A percentile compares a stretch with the other conserved stretches of the same genome.
Evolutionary conservation across 2,329 filamentous ascomycete genomes (phyloP).

Genomic region (Mycosphaerella arachidis): DNA sequence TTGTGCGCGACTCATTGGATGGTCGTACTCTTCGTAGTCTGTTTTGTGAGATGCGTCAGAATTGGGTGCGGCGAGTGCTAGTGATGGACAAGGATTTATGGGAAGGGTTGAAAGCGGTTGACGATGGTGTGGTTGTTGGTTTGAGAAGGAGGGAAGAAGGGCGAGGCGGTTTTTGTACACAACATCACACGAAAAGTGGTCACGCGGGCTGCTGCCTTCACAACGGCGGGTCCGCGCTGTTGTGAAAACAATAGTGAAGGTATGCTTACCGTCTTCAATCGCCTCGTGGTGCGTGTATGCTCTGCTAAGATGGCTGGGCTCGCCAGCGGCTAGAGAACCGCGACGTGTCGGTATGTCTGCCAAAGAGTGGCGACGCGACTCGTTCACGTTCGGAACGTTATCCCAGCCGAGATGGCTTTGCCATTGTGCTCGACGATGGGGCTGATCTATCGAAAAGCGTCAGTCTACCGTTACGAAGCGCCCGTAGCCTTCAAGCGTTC

Average conservation of each 20-base stretch:
- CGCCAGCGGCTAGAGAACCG: constrained; percentile 31
- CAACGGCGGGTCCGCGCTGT: not conserved
- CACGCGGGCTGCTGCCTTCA: constrained; percentile 3
- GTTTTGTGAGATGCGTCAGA: not conserved
- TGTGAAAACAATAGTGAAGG: not conserved
- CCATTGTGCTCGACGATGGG: constrained; percentile 50
- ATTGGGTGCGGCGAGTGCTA: not conserved
- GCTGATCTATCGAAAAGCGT: constrained; percentile 20
- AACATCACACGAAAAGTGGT: not conserved
- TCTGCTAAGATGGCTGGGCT: constrained; percentile 20
- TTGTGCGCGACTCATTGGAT: constrained; percentile 11
- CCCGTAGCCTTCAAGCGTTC: constrained; percentile 1
- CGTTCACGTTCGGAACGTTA: constrained; percentile 57
- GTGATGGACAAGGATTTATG: not conserved
- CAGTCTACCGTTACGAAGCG: not conserved
- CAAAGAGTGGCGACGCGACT: constrained; percentile 77
- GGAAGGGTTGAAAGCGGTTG: not conserved
- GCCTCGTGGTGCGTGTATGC: constrained; percentile 18
- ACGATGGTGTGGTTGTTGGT: not conserved
- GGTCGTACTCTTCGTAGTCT: constrained; percentile 17
- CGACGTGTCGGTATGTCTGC: constrained; percentile 44
- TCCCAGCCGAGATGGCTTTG: constrained; percentile 66
- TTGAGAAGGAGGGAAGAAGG: not conserved
- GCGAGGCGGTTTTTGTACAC: not conserved
- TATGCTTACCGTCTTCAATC: constrained; percentile 19